phyloP scores from a whole-genome alignment of 306 rosid genomes.

The Prunus padus region DNA sequence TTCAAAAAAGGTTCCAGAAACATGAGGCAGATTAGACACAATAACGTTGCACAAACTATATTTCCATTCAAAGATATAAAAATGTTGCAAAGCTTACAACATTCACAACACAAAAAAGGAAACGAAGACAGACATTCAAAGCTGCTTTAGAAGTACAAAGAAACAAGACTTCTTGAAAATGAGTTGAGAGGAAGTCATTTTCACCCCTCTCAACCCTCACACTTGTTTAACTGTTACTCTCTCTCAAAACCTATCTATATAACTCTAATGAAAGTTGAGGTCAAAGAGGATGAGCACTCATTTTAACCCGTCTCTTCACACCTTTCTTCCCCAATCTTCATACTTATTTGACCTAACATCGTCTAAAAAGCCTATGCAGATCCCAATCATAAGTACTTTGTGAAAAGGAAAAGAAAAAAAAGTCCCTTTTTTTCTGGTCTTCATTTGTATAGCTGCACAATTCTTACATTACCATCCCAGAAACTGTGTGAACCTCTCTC shows the following conservation, averaged over 20 bases:
- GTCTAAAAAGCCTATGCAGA: constrained; percentile 45
- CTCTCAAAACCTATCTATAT: constrained; percentile 50
- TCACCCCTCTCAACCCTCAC: constrained; percentile 37
- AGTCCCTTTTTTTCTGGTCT: constrained; percentile 36
- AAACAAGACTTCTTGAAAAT: constrained; percentile 34
- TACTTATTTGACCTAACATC: constrained; percentile 55
- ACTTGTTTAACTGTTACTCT: constrained; percentile 31
- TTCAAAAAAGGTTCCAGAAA: too few species aligned
- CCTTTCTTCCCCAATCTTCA: constrained; percentile 75
- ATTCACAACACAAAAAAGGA: constrained; percentile 41
- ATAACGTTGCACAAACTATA: constrained; percentile 41
- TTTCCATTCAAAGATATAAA: constrained; percentile 25
- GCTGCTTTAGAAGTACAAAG: constrained; percentile 40
- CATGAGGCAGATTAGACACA: not conserved
- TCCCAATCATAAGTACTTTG: constrained; percentile 48
- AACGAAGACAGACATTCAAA: constrained; percentile 32
- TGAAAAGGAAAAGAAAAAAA: constrained; percentile 27
- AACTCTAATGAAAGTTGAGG: constrained; percentile 63
- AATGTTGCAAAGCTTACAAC: constrained; percentile 73
- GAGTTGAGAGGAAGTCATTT: constrained; percentile 45
- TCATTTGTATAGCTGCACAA: constrained; percentile 73
- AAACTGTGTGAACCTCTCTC: constrained; percentile 33
- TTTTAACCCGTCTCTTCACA: constrained; percentile 83
- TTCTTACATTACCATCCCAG: constrained; percentile 44
- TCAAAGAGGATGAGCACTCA: constrained; percentile 98